Conservation (phyloP, 148 eudicot genomes). For the Silene conica region DNA sequence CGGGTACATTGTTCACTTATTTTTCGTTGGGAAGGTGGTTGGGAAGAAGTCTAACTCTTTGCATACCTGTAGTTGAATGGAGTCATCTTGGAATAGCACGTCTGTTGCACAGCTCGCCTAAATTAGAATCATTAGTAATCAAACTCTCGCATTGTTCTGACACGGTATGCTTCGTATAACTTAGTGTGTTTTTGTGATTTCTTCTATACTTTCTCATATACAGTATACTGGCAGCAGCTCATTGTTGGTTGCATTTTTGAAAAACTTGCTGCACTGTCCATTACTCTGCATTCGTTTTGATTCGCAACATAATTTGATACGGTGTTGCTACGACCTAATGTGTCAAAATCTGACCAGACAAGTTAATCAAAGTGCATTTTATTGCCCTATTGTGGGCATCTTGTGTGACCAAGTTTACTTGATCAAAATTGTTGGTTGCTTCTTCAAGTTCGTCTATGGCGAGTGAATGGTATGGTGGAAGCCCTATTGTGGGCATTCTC, state of each 20-base stretch:
- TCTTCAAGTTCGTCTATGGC: constrained; percentile 81
- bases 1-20: no score
- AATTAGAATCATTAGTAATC: constrained; percentile 23
- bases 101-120: constrained; percentile 25
- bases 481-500: constrained; percentile 59
- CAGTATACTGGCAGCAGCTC: no score
- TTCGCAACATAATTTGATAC: no score
- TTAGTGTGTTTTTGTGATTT: neutral
- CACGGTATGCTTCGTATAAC: constrained; percentile 13
- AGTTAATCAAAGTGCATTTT: no score
- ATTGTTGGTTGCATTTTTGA: no score
- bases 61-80: constrained; percentile 18
- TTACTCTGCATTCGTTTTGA: no score
- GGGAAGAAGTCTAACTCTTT: constrained; percentile 21
- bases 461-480: constrained; percentile 61
- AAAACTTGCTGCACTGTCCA: no score
- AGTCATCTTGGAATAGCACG: constrained; percentile 21
- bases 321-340: no score
- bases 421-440: constrained; percentile 76
- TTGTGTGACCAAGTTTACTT: constrained; percentile 55
- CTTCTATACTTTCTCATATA: no score
- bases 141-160: constrained; percentile 22
- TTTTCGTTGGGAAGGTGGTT: no score
- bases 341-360: no score
- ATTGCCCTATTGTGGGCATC: no score